Percentiles rank a stretch among this genome's conserved stretches.
These are phyloP conservation scores for Wallacemonas sp. DNA, from an alignment of 208 protist species.

Conservation along the genomic window DNA sequence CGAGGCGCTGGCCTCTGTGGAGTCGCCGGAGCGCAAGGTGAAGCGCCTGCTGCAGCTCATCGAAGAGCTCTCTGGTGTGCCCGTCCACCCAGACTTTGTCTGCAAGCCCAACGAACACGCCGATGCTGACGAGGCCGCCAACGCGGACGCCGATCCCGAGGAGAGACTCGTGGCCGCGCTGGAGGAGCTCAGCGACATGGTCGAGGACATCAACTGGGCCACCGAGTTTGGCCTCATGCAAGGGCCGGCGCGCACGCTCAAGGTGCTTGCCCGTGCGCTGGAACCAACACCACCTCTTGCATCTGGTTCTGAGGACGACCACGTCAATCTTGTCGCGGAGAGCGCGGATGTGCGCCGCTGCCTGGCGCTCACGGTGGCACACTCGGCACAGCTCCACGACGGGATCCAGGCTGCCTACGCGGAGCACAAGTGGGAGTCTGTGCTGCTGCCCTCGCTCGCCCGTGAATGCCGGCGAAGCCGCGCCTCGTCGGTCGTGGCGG, in stretches of 20 bases:
- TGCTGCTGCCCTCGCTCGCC: constrained; percentile 33
- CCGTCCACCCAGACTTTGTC: constrained; percentile 1
- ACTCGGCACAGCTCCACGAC: constrained; percentile 71
- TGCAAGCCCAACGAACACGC: background rate
- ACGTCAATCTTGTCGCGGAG: constrained; percentile 61
- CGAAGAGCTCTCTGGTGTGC: background rate
- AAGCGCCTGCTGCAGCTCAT: constrained; percentile 32
- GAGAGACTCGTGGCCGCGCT: constrained; percentile 32
- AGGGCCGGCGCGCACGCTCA: constrained; percentile 50
- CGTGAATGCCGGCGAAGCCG: constrained; percentile 22
- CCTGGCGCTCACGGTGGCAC: constrained; percentile 34
- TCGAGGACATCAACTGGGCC: constrained; percentile 91
- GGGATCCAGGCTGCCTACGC: constrained; percentile 52
- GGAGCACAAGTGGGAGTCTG: constrained; percentile 30
- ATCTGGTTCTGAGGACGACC: constrained; percentile 75
- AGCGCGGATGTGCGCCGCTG: constrained; percentile 24
- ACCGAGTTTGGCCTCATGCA: constrained; percentile 79
- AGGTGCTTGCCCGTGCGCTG: constrained; percentile 27
- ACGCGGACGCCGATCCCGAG: constrained; percentile 13
- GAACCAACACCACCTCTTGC: background rate
- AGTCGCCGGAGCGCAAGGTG: constrained; percentile 69
- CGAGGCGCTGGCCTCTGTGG: constrained; percentile 63
- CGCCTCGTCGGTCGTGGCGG: constrained; percentile 28
- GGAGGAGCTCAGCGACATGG: constrained; percentile 82
- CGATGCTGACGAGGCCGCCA: background rate